Base-by-base conservation (phyloP, 1,284 basidiomycete species). In the Schizophyllum amplum region DNA sequence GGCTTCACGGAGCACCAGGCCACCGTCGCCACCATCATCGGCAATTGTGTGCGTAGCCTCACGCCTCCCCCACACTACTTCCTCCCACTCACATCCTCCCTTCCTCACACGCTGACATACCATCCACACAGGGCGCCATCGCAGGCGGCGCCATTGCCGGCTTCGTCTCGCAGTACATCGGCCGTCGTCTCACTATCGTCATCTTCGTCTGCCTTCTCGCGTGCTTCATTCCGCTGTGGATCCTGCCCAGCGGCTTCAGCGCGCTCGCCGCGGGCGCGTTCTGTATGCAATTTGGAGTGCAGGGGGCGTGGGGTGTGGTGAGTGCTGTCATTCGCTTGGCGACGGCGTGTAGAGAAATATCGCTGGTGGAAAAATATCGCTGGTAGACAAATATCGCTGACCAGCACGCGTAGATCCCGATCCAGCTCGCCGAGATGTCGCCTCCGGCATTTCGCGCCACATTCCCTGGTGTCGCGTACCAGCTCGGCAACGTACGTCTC, bases 391-490 rank as follows among this genome's bases (percentile, higher is more conserved):
- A 33, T 13, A 13, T 33, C 27, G 27, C 27, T 33, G 6, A 33
- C 27, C 6, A 33, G 5, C 27, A 6, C 27, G 27, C 27, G 13
- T 33, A 42, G 33, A 87, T 92, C 62, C 91, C 91, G 1, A 91
- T 94, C 65, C 86, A 90, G 68, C 77, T 97, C n/a, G 82, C 87
- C 2, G 96, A 98, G 71, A 86, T 96, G 72, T 88, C 91, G 0
- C 94, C 94, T 0, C 86, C 94, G 0, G 93, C 92, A 0, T 98
- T 97, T 81, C 81, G 95, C 55, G 92, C 94, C 7, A 90, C 92
- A 0, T 98, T 96, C 79, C 88, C 90, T 20, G 95, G 95, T 62
- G 82, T 96, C 0, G 87, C 90, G 0, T 98, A 97, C 72, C 94
- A 97, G 66, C 67, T 93, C 47, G 87, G 90, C 58, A 90, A 90